These are phyloP conservation scores for Martensiomyces pterosporus DNA, from an alignment of 192 early-diverging fungal species.

Conservation along the genomic window DNA sequence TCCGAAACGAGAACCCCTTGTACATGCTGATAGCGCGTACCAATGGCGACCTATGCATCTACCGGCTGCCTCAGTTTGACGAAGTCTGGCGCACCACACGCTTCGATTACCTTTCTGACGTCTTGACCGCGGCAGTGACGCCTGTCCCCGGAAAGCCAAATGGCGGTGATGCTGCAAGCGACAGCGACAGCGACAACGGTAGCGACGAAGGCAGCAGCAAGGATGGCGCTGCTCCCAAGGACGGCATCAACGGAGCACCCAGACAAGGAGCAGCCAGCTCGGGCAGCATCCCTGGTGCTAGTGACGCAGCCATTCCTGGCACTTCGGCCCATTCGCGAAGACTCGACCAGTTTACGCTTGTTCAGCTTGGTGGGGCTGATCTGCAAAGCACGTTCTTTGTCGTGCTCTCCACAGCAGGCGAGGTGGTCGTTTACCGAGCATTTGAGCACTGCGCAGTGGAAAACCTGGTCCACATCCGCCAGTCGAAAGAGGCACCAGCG, in stretches of 20 bases:
- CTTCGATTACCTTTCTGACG: slow-evolving; percentile 29
- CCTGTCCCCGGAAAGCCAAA: neutral
- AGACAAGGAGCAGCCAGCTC: no score
- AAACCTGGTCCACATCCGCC: neutral
- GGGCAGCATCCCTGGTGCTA: no score
- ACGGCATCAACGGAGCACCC: no score
- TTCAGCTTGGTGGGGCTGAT: slow-evolving; percentile 31
- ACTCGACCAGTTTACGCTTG: slow-evolving; percentile 32
- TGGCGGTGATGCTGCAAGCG: neutral
- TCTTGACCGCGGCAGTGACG: slow-evolving; percentile 1
- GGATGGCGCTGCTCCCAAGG: slow-evolving; percentile 8
- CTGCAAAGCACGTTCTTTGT: slow-evolving; percentile 23
- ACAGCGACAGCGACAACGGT: neutral
- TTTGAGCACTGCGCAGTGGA: slow-evolving; percentile 28
- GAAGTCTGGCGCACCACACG: slow-evolving; percentile 28
- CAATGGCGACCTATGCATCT: slow-evolving; percentile 24
- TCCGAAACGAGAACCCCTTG: slow-evolving; percentile 19
- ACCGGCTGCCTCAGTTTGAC: slow-evolving; percentile 32
- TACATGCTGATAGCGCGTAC: slow-evolving; percentile 12
- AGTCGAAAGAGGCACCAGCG: neutral
- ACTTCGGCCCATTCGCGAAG: no score
- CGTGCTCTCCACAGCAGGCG: slow-evolving; percentile 23
- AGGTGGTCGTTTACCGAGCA: slow-evolving; percentile 42
- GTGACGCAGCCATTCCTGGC: no score
- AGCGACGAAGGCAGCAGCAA: neutral